Base-by-base conservation (phyloP, 2,329 filamentous ascomycete species). In the Amylocarpus encephaloides region DNA sequence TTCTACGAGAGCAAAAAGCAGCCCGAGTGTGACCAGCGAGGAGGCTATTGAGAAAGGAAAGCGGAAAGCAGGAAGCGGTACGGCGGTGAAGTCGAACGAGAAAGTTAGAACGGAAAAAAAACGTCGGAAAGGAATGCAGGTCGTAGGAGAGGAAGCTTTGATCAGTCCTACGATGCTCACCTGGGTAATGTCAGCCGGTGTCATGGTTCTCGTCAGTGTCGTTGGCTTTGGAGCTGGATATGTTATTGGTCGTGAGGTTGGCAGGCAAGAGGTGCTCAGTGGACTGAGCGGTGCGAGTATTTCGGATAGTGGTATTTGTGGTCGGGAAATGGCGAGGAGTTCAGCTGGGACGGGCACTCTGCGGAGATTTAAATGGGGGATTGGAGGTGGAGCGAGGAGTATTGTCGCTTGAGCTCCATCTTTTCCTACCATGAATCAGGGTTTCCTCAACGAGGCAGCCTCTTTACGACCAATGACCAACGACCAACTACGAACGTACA, bases 151-250 rank as follows among this genome's bases (percentile, higher is more conserved):
- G 7, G 58, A 66, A 6, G 62, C 71, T 2, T 62, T 75, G 33
- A 73, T 83, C 46, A 80, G 75, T 45, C 80, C 80, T 32, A 83
- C 80, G 1, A 66, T 83, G 6, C 64, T 84, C 44, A 80, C 81
- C 0, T 85, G 81, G 65, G 79, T 82, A 5, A 74, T 85, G 48
- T 80, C 78, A 50, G 82, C 82, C 6, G 82, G 83, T 15, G 82
- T 85, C 1, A 78, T 86, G 1, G 80, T 86, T 7, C 71, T 86
- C 10, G 78, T 86, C 2, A 82, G 79, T 6, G 82, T 84, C 1
- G 81, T 86, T 32, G 82, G 82, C 2, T 86, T 86, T 57, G 80
- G 82, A 2, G 82, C 82, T 7, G 82, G 83, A 10, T 85, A 84
- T 60, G 81, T 84, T 19, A 80, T 85, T 52, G 82, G 83, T 5